Conservation (phyloP, 108 stramenopile species). For the Fistulifera pelliculosa region DNA sequence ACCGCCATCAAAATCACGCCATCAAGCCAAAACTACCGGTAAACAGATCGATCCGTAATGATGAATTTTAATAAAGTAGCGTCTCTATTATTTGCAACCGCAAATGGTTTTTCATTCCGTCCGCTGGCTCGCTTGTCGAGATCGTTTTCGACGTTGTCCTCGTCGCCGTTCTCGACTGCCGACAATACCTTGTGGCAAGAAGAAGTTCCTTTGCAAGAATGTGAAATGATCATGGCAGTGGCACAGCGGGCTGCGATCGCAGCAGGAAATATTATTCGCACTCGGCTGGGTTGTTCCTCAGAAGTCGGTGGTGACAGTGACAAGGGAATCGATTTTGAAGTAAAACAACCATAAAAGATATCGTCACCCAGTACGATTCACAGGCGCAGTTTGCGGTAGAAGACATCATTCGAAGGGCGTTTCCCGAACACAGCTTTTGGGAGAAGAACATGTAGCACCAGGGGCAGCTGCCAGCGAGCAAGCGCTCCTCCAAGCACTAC, state of each 20-base stretch:
- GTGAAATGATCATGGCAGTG: not conserved
- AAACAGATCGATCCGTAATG: too few relatives aligned
- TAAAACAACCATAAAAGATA: slow-evolving; percentile 12
- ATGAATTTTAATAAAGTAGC: not conserved
- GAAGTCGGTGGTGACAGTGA: not conserved
- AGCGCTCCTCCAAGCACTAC: slow-evolving; percentile 39
- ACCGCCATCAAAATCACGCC: too few relatives aligned
- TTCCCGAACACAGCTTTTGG: slow-evolving; percentile 72
- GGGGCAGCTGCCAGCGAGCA: slow-evolving; percentile 67
- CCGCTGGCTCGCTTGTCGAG: too few relatives aligned
- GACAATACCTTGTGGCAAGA: not conserved
- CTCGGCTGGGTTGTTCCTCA: slow-evolving; percentile 3
- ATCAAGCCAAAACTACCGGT: too few relatives aligned
- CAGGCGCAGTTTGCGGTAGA: slow-evolving; percentile 24
- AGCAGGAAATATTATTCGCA: slow-evolving; percentile 9
- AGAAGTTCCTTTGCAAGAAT: not conserved
- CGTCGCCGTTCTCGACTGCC: slow-evolving; percentile 1
- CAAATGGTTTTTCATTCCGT: too few relatives aligned
- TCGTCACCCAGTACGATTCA: slow-evolving; percentile 12
- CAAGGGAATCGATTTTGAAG: not conserved
- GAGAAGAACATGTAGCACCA: slow-evolving; percentile 82
- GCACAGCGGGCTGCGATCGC: slow-evolving; percentile 9
- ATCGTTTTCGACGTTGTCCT: too few relatives aligned
- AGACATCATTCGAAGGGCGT: slow-evolving; percentile 37
- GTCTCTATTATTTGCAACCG: not conserved